Evolutionary conservation across 257 asterid genomes (phyloP).

Genomic region (Solanum sejunctum): DNA sequence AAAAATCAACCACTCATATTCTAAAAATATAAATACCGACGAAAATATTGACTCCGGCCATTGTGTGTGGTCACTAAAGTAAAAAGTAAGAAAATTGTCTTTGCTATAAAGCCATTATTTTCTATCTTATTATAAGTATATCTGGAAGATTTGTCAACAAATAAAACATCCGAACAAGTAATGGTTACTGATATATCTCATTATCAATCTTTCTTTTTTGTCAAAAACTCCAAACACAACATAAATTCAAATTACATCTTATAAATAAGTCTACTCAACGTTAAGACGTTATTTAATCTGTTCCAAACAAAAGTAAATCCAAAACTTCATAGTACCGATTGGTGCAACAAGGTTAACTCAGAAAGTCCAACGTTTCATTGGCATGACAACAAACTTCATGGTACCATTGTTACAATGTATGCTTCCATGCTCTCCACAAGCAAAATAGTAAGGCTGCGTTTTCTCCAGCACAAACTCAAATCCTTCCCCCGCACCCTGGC

Average conservation of each 20-base stretch:
- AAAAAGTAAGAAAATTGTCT: no score
- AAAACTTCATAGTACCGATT: no score
- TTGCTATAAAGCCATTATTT: no score
- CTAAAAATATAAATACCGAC: no score
- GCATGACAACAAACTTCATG: conserved; percentile 65
- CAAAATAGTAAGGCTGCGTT: conserved; percentile 53
- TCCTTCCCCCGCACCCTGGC: conserved; percentile 36
- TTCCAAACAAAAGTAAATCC: not conserved
- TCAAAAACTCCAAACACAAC: not conserved
- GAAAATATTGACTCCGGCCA: no score
- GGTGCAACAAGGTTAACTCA: not conserved
- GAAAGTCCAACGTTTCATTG: conserved; percentile 30
- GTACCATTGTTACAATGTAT: conserved; percentile 57
- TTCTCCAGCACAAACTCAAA: conserved; percentile 49
- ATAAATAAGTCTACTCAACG: not conserved
- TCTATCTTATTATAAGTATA: no score
- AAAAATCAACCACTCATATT: no score
- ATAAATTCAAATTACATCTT: not conserved
- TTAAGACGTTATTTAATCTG: not conserved
- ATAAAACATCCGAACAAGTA: not conserved
- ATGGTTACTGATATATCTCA: not conserved
- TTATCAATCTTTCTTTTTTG: not conserved
- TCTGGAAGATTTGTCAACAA: no score
- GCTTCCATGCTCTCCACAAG: conserved; percentile 53
- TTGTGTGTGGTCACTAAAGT: no score